A percentile compares a stretch with the other conserved stretches of the same genome.
Conservation (phyloP, 2,329 filamentous ascomycete genomes). For the Daldinia eschscholtzii region DNA sequence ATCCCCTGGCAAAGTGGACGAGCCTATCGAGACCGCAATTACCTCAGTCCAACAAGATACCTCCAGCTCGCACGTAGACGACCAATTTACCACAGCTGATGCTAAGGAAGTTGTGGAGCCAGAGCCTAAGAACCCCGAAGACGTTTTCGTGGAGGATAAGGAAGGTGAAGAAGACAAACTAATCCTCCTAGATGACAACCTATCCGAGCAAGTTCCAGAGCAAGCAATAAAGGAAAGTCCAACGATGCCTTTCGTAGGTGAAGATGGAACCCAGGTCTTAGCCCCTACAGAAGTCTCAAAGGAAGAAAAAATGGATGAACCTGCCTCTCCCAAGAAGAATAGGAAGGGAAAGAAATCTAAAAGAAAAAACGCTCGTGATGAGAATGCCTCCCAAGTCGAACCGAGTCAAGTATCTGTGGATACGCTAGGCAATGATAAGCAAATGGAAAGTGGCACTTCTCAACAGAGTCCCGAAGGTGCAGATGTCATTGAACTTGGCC, state of each 20-base stretch:
- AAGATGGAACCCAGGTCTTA: constrained; percentile 28
- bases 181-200: constrained; percentile 27
- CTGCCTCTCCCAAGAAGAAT: constrained; percentile 42
- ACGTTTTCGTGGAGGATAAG: constrained; percentile 48
- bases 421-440: constrained; percentile 24
- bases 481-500: constrained; percentile 32
- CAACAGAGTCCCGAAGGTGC: constrained; percentile 36
- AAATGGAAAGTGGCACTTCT: constrained; percentile 27
- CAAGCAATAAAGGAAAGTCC: constrained; percentile 3
- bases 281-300: constrained; percentile 29
- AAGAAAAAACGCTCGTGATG: constrained; percentile 30
- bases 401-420: constrained; percentile 16
- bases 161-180: constrained; percentile 53
- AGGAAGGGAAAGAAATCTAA: constrained; percentile 55
- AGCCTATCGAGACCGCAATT: constrained; percentile 11
- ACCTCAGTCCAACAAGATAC: constrained; percentile 9
- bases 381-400: constrained; percentile 22
- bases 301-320: constrained; percentile 37
- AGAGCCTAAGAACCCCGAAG: constrained; percentile 33
- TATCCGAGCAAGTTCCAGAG: constrained; percentile 15
- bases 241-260: constrained; percentile 6
- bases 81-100: constrained; percentile 8
- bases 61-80: not conserved
- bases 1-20: constrained; percentile 7
- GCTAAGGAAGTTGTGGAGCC: constrained; percentile 16